A percentile compares a stretch with the other conserved stretches of the same genome.
These are phyloP conservation scores for Pseudoneurospora amorphoporcata DNA, from an alignment of 495 filamentous ascomycete genomes.

Conservation along the genomic window DNA sequence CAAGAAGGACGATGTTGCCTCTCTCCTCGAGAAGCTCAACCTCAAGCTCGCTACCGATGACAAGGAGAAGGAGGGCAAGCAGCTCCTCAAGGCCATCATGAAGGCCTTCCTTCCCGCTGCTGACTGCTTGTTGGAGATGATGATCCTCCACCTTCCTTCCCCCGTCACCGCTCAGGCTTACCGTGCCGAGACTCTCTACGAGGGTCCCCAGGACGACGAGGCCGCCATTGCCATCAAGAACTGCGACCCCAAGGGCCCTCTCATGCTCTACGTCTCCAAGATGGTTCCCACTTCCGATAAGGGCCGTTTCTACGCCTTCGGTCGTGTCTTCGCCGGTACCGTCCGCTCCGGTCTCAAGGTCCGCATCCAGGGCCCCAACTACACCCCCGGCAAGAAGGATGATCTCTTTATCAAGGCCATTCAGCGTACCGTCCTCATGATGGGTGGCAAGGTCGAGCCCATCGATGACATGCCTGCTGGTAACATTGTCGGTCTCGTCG, in stretches of 20 bases:
- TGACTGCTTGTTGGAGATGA: constrained; percentile 99
- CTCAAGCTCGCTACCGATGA: constrained; percentile 82
- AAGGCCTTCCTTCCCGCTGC: constrained; percentile 95
- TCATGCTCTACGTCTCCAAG: constrained; percentile 99
- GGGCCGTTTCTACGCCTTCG: constrained; percentile 99
- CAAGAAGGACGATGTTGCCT: constrained; percentile 87
- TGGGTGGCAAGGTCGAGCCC: constrained; percentile 97
- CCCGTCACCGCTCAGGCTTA: constrained; percentile 95
- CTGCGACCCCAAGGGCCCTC: constrained; percentile 92
- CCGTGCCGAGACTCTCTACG: constrained; percentile 97
- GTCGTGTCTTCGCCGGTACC: constrained; percentile 98
- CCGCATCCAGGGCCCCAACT: constrained; percentile 99
- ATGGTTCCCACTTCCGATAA: constrained; percentile 99
- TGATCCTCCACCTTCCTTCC: constrained; percentile 97
- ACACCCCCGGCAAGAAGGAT: constrained; percentile 94
- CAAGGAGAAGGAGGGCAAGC: constrained; percentile 91
- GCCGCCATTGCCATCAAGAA: constrained; percentile 91
- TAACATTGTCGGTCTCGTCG: constrained; percentile 98
- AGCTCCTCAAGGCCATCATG: constrained; percentile 95
- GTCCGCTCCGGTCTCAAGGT: constrained; percentile 97
- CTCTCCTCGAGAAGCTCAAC: constrained; percentile 79
- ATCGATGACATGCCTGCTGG: constrained; percentile 98
- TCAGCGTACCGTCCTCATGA: constrained; percentile 99
- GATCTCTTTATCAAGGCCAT: constrained; percentile 99
- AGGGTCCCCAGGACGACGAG: constrained; percentile 89